Conservation (phyloP, 257 asterid genomes). For the Solanum bulbocastanum region DNA sequence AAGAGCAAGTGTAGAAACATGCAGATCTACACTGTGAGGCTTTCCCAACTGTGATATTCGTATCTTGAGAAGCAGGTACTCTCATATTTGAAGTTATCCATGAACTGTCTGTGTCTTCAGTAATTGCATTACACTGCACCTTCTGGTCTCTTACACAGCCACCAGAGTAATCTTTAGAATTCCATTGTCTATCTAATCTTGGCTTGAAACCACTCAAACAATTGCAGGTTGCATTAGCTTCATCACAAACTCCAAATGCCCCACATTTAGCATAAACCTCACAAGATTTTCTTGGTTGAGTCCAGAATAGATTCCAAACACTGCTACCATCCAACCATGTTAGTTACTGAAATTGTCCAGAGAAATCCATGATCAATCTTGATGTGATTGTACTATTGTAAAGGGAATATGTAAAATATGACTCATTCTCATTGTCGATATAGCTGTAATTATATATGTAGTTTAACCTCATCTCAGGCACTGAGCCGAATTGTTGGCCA, state of each 20-base stretch:
- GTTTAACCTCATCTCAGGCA: slow-evolving; percentile 24
- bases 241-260: slow-evolving; percentile 23
- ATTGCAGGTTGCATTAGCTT: slow-evolving; percentile 16
- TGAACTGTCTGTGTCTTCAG: background rate
- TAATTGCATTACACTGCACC: background rate
- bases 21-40: background rate
- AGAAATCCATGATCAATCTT: slow-evolving; percentile 14
- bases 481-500: background rate
- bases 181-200: slow-evolving; percentile 19
- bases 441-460: slow-evolving; percentile 10
- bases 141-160: background rate
- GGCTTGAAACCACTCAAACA: slow-evolving; percentile 26
- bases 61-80: background rate
- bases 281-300: slow-evolving; percentile 35
- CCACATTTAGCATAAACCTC: slow-evolving; percentile 42
- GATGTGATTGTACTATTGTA: slow-evolving; percentile 1
- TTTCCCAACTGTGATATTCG: background rate
- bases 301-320: slow-evolving; percentile 33
- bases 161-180: slow-evolving; percentile 19
- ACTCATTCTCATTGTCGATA: slow-evolving; percentile 17
- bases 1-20: background rate
- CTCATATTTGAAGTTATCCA: background rate
- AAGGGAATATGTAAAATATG: slow-evolving; percentile 23
- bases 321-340: background rate
- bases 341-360: background rate